Evolutionary conservation across 2,329 filamentous ascomycete species (phyloP).

Genomic region (Mycogone perniciosa): DNA sequence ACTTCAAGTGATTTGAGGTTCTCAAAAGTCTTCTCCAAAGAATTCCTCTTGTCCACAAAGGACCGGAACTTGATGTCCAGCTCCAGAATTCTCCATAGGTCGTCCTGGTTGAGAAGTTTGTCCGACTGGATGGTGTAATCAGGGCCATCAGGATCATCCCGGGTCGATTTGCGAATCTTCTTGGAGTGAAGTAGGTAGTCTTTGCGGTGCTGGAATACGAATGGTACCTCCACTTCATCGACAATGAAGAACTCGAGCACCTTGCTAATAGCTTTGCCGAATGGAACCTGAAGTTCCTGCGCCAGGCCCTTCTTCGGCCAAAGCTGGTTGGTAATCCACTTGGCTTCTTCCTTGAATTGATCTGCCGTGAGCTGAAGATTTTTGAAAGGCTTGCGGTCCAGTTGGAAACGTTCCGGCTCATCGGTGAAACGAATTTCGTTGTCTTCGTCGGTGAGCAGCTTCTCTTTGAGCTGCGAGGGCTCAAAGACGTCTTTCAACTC

Average conservation of each 20-base stretch:
- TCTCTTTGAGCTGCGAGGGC: constrained; percentile 88
- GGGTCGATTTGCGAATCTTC: constrained; percentile 55
- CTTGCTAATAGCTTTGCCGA: constrained; percentile 82
- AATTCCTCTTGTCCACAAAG: constrained; percentile 83
- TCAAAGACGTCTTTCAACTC: constrained; percentile 98
- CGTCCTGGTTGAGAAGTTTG: constrained; percentile 84
- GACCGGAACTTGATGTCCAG: constrained; percentile 93
- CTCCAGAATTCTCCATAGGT: constrained; percentile 92
- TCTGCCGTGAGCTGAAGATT: constrained; percentile 74
- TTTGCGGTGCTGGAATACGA: constrained; percentile 96
- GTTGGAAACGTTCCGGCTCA: constrained; percentile 88
- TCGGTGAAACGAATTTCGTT: constrained; percentile 84
- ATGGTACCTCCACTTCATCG: constrained; percentile 91
- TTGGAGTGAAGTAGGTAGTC: constrained; percentile 92
- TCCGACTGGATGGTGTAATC: constrained; percentile 73
- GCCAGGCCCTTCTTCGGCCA: constrained; percentile 78
- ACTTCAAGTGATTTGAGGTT: constrained; percentile 61
- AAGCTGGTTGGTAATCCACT: constrained; percentile 87
- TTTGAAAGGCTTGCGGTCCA: constrained; percentile 84
- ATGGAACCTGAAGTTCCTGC: constrained; percentile 68
- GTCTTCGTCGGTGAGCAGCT: constrained; percentile 91
- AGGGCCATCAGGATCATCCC: constrained; percentile 62
- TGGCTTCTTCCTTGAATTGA: constrained; percentile 81
- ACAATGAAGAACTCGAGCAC: constrained; percentile 93
- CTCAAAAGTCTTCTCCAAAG: constrained; percentile 71